These are phyloP conservation scores for Akanthomyces muscarius DNA, from an alignment of 2,329 filamentous ascomycete species.

Conservation along the genomic window DNA sequence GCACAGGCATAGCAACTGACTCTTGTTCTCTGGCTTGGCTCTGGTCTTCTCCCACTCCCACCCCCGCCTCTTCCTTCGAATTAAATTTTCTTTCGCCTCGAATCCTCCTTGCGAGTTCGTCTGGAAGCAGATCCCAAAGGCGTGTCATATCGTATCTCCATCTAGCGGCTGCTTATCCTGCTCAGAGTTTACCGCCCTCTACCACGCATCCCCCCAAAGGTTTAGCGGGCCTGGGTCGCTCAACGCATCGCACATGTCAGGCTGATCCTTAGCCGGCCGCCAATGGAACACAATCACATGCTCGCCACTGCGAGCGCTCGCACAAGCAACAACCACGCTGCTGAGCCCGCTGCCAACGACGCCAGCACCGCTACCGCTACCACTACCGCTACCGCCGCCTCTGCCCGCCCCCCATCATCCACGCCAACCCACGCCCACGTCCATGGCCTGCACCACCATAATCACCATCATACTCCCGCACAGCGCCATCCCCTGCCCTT, in stretches of 20 bases:
- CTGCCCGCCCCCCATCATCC: neutral
- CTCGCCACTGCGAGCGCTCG: constrained; percentile 20
- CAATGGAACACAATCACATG: constrained; percentile 24
- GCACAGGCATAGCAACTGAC: no score
- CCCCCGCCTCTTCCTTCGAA: no score
- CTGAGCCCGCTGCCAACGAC: neutral
- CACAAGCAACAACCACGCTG: neutral
- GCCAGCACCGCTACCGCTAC: neutral
- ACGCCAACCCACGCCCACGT: constrained; percentile 5
- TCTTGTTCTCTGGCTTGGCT: no score
- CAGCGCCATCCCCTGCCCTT: constrained; percentile 24
- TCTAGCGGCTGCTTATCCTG: neutral
- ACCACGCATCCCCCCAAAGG: no score
- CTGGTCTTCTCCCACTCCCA: no score
- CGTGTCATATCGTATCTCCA: no score
- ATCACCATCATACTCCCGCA: constrained; percentile 7
- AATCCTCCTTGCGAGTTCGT: neutral
- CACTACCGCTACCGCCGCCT: constrained; percentile 5
- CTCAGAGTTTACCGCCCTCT: neutral
- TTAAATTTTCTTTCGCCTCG: neutral
- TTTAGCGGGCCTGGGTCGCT: constrained; percentile 9
- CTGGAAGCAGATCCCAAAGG: no score
- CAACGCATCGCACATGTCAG: constrained; percentile 15
- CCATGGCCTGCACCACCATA: constrained; percentile 20
- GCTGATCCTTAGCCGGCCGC: constrained; percentile 12